Conservation (phyloP, 2,329 filamentous ascomycete species). For the Penicillium glabrum region DNA sequence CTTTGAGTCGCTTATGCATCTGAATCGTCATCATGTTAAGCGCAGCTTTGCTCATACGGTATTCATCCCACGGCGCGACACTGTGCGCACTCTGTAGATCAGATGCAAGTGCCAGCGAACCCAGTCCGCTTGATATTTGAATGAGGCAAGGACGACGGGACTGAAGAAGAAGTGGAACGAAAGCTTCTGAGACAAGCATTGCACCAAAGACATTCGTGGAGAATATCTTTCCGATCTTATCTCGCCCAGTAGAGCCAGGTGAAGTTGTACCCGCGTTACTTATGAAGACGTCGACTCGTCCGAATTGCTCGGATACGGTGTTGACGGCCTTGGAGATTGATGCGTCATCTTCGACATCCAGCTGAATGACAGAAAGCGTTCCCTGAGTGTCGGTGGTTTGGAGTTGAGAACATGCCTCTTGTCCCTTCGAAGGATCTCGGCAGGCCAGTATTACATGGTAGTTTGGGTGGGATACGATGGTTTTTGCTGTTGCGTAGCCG, state of each 20-base stretch:
- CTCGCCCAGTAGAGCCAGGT: conserved; percentile 2
- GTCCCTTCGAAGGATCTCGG: conserved; percentile 7
- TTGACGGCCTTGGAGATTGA: conserved; percentile 27
- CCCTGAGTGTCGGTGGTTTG: conserved; percentile 20
- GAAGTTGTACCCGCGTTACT: conserved; percentile 13
- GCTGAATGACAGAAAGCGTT: conserved; percentile 32
- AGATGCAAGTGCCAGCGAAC: conserved; percentile 21
- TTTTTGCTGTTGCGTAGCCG: conserved; percentile 17
- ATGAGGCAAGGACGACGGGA: conserved; percentile 32
- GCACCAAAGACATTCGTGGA: conserved; percentile 39
- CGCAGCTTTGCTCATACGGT: conserved; percentile 22
- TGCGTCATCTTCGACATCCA: conserved; percentile 34
- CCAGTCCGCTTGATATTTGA: conserved; percentile 35
- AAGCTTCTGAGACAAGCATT: conserved; percentile 29
- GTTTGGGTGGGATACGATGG: conserved; percentile 10
- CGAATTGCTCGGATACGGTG: conserved; percentile 11
- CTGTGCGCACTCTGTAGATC: not conserved
- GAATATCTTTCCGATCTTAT: conserved; percentile 17
- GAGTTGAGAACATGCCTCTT: conserved; percentile 11
- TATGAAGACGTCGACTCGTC: conserved; percentile 16
- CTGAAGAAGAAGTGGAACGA: conserved; percentile 34
- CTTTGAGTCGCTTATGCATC: conserved; percentile 13
- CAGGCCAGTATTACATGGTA: conserved; percentile 19
- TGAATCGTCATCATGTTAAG: conserved; percentile 20
- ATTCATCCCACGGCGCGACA: conserved; percentile 13